A percentile compares a stretch with the other conserved stretches of the same genome.
phyloP scores from a whole-genome alignment of 768 basidiomycete genomes.

The Pisolithus tinctorius region DNA sequence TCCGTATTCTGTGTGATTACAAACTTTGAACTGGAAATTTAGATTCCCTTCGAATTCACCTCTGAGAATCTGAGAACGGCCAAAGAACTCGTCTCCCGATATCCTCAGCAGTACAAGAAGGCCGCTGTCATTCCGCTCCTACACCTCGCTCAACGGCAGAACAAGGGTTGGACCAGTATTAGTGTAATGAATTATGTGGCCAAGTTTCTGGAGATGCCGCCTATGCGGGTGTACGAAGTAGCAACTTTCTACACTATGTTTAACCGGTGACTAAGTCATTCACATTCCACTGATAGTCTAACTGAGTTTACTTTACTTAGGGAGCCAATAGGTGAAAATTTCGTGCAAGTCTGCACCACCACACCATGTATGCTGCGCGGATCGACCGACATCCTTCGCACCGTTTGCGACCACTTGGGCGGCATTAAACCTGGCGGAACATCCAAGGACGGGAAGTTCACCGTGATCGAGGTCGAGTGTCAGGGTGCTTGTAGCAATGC shows the following conservation, averaged over 20 bases:
- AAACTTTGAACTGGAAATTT: background rate
- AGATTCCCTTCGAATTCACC: conserved; percentile 90
- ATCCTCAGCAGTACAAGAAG: conserved; percentile 98
- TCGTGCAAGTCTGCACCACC: conserved; percentile 97
- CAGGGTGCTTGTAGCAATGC: conserved; percentile 98
- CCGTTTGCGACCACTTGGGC: conserved; percentile 77
- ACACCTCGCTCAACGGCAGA: conserved; percentile 94
- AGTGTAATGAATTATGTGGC: conserved; percentile 99
- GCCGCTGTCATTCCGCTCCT: conserved; percentile 95
- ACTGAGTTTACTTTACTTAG: conserved; percentile 31
- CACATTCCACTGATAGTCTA: background rate
- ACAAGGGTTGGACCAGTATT: conserved; percentile 97
- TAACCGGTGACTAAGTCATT: conserved; percentile 69
- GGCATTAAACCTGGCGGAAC: conserved; percentile 84
- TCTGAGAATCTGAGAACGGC: conserved; percentile 79
- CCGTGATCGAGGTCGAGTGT: conserved; percentile 96
- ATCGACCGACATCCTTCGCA: conserved; percentile 83
- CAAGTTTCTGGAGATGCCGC: conserved; percentile 85
- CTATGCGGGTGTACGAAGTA: conserved; percentile 99
- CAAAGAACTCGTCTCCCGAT: conserved; percentile 83
- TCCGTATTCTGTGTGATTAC: background rate
- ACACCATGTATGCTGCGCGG: conserved; percentile 97
- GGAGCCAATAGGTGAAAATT: conserved; percentile 89
- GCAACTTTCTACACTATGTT: conserved; percentile 99
- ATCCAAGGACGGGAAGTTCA: conserved; percentile 95